Evolutionary conservation across 192 early-diverging fungal species (phyloP).

Genomic region (Linnemannia zychae): DNA sequence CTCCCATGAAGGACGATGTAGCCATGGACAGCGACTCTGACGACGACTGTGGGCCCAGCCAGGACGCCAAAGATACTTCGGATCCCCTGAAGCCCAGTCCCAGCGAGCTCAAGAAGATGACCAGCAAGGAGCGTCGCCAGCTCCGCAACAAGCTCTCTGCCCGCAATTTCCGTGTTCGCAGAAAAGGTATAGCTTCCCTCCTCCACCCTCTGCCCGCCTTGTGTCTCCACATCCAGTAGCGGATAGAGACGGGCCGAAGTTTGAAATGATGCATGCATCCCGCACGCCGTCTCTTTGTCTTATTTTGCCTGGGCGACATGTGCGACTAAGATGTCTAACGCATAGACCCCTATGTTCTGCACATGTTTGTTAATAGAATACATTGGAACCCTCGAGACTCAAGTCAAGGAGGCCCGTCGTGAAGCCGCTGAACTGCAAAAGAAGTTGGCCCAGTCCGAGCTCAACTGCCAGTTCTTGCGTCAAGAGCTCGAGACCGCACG

Average conservation of each 20-base stretch:
- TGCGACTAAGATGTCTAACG: not conserved
- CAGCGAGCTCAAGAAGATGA: slow-evolving; percentile 73
- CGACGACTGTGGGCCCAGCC: slow-evolving; percentile 3
- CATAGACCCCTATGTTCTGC: slow-evolving; percentile 8
- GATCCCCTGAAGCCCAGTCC: slow-evolving; percentile 49
- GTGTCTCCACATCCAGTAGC: not conserved
- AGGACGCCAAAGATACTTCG: not conserved
- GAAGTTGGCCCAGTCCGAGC: slow-evolving; percentile 56
- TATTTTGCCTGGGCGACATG: not conserved
- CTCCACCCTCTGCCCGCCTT: not conserved
- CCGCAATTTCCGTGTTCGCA: slow-evolving; percentile 84
- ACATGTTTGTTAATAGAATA: slow-evolving; percentile 54
- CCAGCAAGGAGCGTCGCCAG: slow-evolving; percentile 84
- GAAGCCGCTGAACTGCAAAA: slow-evolving; percentile 64
- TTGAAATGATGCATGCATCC: not conserved
- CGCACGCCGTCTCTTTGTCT: slow-evolving; percentile 13
- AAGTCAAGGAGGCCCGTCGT: slow-evolving; percentile 66
- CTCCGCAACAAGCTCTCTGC: slow-evolving; percentile 91
- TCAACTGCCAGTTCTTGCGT: slow-evolving; percentile 46
- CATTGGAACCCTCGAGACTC: slow-evolving; percentile 70
- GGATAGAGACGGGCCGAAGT: not conserved
- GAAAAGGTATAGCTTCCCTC: slow-evolving; percentile 85
- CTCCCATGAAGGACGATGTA: slow-evolving; percentile 52
- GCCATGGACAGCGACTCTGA: slow-evolving; percentile 53
- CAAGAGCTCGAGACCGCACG: slow-evolving; percentile 47